A percentile compares a stretch with the other conserved stretches of the same genome.
Conservation (phyloP, 768 basidiomycete genomes). For the Macrolepiota albuminosa region DNA sequence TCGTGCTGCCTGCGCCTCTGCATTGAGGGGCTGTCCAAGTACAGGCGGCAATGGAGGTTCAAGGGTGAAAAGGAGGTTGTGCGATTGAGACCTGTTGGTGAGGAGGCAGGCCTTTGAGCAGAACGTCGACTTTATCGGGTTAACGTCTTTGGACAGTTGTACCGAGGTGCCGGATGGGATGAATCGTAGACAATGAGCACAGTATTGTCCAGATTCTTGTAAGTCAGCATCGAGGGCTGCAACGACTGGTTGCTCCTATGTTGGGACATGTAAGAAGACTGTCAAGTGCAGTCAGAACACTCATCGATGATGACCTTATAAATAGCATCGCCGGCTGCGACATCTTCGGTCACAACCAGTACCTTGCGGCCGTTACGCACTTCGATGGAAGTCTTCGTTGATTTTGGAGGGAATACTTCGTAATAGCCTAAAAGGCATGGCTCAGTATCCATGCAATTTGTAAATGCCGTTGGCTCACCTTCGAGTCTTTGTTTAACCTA, state of each 20-base stretch:
- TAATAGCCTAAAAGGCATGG: slow-evolving; percentile 56
- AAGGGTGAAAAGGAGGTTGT: slow-evolving; percentile 66
- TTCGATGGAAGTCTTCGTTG: slow-evolving; percentile 63
- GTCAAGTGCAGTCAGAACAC: not conserved
- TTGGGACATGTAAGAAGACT: slow-evolving; percentile 3
- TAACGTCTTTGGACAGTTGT: slow-evolving; percentile 34
- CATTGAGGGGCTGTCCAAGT: slow-evolving; percentile 23
- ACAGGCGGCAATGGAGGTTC: slow-evolving; percentile 56
- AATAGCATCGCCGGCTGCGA: slow-evolving; percentile 67
- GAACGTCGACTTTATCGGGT: slow-evolving; percentile 57
- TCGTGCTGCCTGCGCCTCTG: slow-evolving; percentile 38
- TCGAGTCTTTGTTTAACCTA: slow-evolving; percentile 65
- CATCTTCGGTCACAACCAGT: slow-evolving; percentile 61
- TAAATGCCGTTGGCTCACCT: slow-evolving; percentile 53
- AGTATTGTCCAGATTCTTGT: slow-evolving; percentile 61
- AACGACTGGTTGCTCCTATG: slow-evolving; percentile 73
- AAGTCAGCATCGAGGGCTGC: slow-evolving; percentile 70
- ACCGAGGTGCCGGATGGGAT: slow-evolving; percentile 46
- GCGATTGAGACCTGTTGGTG: slow-evolving; percentile 52
- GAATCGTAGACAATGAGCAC: slow-evolving; percentile 65
- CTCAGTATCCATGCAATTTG: slow-evolving; percentile 8
- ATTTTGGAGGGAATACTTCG: slow-evolving; percentile 68
- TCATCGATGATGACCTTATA: slow-evolving; percentile 53
- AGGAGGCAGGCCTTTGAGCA: slow-evolving; percentile 69
- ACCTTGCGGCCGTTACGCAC: slow-evolving; percentile 41